Conservation (phyloP, 2,329 filamentous ascomycete genomes). For the Akanthomyces uredinophilus region DNA sequence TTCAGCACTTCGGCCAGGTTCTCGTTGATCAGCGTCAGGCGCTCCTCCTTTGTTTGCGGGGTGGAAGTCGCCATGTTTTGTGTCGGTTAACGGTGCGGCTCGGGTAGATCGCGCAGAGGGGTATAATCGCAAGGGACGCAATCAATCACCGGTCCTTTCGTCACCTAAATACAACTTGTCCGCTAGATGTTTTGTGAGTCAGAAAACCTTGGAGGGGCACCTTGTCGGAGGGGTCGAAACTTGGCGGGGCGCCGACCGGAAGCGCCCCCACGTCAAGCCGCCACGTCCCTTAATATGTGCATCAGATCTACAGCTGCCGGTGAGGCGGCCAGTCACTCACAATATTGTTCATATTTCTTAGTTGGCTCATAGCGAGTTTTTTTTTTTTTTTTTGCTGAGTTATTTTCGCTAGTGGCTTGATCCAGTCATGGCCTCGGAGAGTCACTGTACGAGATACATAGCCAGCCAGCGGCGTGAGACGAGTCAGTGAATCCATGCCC, state of each 20-base stretch:
- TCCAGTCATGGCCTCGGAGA: neutral
- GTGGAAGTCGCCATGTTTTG: slow-evolving; percentile 17
- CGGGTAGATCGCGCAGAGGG: neutral
- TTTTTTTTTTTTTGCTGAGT: neutral
- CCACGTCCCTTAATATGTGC: neutral
- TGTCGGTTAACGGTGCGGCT: neutral
- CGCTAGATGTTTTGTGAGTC: slow-evolving; percentile 5
- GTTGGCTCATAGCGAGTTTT: neutral
- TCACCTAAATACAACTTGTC: neutral
- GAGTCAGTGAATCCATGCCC: neutral
- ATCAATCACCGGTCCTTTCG: neutral
- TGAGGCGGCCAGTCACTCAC: neutral
- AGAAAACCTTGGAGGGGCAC: slow-evolving; percentile 8
- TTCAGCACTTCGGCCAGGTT: slow-evolving; percentile 81
- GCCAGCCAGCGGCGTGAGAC: neutral
- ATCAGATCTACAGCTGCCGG: neutral
- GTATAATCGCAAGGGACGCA: neutral
- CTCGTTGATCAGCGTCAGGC: slow-evolving; percentile 69
- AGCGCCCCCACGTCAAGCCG: slow-evolving; percentile 3
- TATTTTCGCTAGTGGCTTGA: neutral
- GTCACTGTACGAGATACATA: neutral
- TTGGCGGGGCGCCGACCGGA: slow-evolving; percentile 1
- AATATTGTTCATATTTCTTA: neutral
- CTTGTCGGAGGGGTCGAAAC: slow-evolving; percentile 3
- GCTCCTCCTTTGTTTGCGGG: slow-evolving; percentile 48